Evolutionary conservation across 352 stramenopile genomes (phyloP).

Genomic region (Globisporangium paddicum): DNA sequence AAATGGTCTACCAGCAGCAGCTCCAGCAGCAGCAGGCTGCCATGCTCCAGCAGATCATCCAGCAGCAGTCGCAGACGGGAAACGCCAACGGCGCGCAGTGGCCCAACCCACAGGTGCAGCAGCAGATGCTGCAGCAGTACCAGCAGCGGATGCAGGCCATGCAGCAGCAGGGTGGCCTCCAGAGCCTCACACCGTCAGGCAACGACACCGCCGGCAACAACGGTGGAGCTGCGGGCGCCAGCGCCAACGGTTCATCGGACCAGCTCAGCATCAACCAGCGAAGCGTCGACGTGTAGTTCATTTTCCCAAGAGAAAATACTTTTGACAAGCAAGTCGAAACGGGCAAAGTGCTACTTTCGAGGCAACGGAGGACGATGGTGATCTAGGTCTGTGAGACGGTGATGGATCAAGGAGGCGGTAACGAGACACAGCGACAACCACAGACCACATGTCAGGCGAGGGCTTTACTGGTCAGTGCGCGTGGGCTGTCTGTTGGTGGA

Average conservation of each 20-base stretch:
- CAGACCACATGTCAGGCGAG: background rate
- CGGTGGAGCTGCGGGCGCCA: constrained; percentile 16
- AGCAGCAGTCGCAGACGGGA: constrained; percentile 72
- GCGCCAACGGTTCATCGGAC: constrained; percentile 35
- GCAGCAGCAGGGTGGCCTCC: constrained; percentile 40
- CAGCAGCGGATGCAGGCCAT: constrained; percentile 76
- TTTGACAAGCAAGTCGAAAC: background rate
- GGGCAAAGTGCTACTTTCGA: background rate
- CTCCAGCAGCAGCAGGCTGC: constrained; percentile 84
- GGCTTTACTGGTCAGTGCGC: background rate
- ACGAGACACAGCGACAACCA: background rate
- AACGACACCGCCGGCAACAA: constrained; percentile 30
- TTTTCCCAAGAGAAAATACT: background rate
- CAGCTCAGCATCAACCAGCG: constrained; percentile 72
- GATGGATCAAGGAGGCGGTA: background rate
- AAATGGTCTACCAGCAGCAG: constrained; percentile 85
- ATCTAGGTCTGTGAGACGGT: no score
- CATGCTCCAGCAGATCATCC: constrained; percentile 85
- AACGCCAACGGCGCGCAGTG: constrained; percentile 45
- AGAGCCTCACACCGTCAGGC: constrained; percentile 40
- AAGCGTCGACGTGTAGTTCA: constrained; percentile 61
- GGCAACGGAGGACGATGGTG: no score
- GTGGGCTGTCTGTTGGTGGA: background rate
- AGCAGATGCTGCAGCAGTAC: constrained; percentile 89
- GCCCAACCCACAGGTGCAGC: constrained; percentile 78